Base-by-base conservation (phyloP, 192 early-diverging fungal genomes). In the Chytriomyces sp. region DNA sequence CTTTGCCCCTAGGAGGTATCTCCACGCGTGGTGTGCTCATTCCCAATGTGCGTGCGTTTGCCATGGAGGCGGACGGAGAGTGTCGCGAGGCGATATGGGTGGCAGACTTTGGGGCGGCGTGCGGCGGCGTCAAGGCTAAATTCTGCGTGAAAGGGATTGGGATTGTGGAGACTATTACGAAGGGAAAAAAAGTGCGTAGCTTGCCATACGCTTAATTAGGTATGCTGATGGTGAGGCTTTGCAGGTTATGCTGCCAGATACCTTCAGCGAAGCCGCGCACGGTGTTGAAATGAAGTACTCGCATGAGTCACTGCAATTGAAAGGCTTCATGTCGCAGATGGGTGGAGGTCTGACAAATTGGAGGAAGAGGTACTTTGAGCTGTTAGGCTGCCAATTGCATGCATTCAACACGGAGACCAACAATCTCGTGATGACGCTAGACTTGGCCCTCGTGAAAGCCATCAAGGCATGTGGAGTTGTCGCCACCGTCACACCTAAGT, bases 241-340 rank as follows among this genome's bases (percentile, higher is more conserved):
- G 38, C 28, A 62, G 14, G 19, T 62, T 38, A 62, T 4, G 31
- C 19, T 62, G 60, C 68, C 68, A 2, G 68, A 70, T 10, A 39
- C 53, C 4, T 70, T 59, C 39, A 59, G 57, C 37, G 68, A 59
- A 32, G 68, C 68, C 17, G 52, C 53, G 36, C 40, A 57, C 31
- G 68, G 55, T 5, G 31, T 70, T 57, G 37, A 70, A 28, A 7
- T 59, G 26, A 70, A 70, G n/a, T 0, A 5, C 17, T 22, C 59
- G 38, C 68, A 70, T 39, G 56, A 70, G 26, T 28, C 68, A 17
- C 41, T 70, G 17, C 25, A 40, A 19, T 5, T 70, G 57, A 41
- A 33, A 26, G 68, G 68, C 7, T 41, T 34, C 52, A 8, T 70
- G 38, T 59, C 56, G 31, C 68, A 70, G 25, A 70, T 59, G n/a